These are phyloP conservation scores for Jasminum sambac DNA, from an alignment of 257 asterid genomes.

Conservation along the genomic window DNA sequence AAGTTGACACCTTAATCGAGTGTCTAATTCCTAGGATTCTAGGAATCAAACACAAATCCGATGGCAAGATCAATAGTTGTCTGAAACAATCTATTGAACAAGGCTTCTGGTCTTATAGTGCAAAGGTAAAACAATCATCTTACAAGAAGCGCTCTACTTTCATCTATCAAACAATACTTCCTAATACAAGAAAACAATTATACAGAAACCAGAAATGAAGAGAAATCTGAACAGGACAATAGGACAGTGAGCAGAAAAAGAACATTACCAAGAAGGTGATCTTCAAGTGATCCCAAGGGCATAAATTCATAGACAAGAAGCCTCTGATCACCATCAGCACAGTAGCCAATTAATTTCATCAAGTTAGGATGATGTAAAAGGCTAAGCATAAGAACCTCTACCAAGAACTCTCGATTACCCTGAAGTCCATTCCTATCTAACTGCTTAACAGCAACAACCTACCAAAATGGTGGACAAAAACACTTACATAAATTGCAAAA, in stretches of 20 bases:
- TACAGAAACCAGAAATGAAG: background rate
- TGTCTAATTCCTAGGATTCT: background rate
- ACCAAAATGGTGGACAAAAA: slow-evolving; percentile 29
- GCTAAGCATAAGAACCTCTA: slow-evolving; percentile 98
- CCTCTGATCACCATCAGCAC: slow-evolving; percentile 99
- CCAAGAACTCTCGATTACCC: slow-evolving; percentile 95
- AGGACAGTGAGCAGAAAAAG: slow-evolving; percentile 6
- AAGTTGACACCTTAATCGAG: background rate
- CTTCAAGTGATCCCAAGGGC: slow-evolving; percentile 98
- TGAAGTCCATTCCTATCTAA: slow-evolving; percentile 98
- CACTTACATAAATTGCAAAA: background rate
- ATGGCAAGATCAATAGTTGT: background rate
- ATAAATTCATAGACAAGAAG: slow-evolving; percentile 96
- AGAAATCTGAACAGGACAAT: background rate
- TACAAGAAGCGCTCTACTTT: background rate
- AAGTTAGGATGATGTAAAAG: slow-evolving; percentile 95
- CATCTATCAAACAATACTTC: background rate
- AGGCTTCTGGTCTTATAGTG: background rate
- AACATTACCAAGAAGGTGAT: slow-evolving; percentile 86
- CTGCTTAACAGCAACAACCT: slow-evolving; percentile 96
- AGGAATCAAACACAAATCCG: background rate
- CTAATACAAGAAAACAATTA: background rate
- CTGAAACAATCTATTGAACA: background rate
- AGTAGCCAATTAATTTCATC: slow-evolving; percentile 87
- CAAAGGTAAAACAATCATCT: background rate